A percentile compares a stretch with the other conserved stretches of the same genome.
Conservation (phyloP, 306 rosid species). For the Cyamopsis tetragonoloba region DNA sequence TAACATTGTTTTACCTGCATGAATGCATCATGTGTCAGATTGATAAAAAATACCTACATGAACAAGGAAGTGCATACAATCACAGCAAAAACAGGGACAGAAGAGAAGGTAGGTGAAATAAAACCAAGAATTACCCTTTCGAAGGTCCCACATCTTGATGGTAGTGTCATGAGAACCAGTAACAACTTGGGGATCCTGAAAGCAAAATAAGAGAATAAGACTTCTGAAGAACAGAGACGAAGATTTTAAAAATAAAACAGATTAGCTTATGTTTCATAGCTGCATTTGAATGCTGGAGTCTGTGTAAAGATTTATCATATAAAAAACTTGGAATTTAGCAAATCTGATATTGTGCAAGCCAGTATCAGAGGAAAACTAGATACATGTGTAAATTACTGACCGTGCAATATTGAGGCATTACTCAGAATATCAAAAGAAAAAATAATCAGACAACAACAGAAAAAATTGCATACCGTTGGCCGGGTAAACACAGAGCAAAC, state of each 20-base stretch:
- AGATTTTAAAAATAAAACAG: neutral
- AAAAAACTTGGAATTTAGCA: neutral
- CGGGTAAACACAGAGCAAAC: slow-evolving; percentile 97
- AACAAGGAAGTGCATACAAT: neutral
- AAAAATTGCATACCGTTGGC: slow-evolving; percentile 61
- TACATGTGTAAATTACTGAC: neutral
- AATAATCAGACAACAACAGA: neutral
- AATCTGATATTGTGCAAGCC: slow-evolving; percentile 4
- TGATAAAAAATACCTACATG: neutral
- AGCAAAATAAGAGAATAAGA: slow-evolving; percentile 19
- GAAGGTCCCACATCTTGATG: slow-evolving; percentile 97
- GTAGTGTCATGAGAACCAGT: slow-evolving; percentile 97
- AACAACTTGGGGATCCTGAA: slow-evolving; percentile 95
- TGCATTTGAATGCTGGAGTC: slow-evolving; percentile 2
- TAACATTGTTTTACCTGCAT: slow-evolving; percentile 80
- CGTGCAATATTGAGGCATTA: neutral
- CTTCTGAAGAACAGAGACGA: neutral
- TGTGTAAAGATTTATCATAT: slow-evolving; percentile 12
- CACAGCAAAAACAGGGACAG: neutral
- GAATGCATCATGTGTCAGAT: slow-evolving; percentile 14
- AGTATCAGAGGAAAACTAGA: slow-evolving; percentile 11
- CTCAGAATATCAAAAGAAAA: neutral
- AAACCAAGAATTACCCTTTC: slow-evolving; percentile 67
- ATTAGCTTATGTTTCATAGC: slow-evolving; percentile 4
- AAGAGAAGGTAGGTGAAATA: neutral